Conservation (phyloP, 2,329 filamentous ascomycete species). For the Geoglossum cookeanum region DNA sequence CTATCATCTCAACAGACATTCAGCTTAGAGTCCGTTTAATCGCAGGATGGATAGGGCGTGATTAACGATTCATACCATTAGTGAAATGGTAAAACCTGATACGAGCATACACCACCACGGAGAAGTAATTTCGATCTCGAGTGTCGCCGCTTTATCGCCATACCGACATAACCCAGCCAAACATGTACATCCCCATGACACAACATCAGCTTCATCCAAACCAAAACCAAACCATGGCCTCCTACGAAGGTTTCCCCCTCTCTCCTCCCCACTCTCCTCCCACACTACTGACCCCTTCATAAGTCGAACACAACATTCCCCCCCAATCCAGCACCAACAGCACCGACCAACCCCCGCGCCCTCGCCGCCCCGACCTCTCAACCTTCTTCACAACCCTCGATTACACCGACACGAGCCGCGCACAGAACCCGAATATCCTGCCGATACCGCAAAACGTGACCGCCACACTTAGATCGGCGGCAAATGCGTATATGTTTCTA, state of each 20-base stretch:
- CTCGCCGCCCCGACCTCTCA: slow-evolving; percentile 41
- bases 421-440: slow-evolving; percentile 35
- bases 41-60: too few relatives aligned
- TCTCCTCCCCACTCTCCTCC: neutral
- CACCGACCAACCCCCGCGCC: slow-evolving; percentile 10
- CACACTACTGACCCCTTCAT: slow-evolving; percentile 4
- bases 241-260: neutral
- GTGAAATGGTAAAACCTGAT: too few relatives aligned
- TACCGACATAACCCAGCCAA: neutral
- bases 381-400: slow-evolving; percentile 46
- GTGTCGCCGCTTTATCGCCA: neutral
- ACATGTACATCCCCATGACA: too few relatives aligned
- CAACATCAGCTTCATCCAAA: neutral
- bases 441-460: slow-evolving; percentile 41
- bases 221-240: neutral
- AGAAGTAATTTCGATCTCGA: too few relatives aligned
- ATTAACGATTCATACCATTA: too few relatives aligned
- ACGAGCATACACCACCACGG: too few relatives aligned
- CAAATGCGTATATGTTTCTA: slow-evolving; percentile 41
- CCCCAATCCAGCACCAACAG: slow-evolving; percentile 10
- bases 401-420: slow-evolving; percentile 33
- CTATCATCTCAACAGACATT: too few relatives aligned
- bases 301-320: slow-evolving; percentile 30
- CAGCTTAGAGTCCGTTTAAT: too few relatives aligned
- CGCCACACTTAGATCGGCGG: slow-evolving; percentile 38